phyloP scores from a whole-genome alignment of 805 yeast genomes.

The Lipomyces japonicus region DNA sequence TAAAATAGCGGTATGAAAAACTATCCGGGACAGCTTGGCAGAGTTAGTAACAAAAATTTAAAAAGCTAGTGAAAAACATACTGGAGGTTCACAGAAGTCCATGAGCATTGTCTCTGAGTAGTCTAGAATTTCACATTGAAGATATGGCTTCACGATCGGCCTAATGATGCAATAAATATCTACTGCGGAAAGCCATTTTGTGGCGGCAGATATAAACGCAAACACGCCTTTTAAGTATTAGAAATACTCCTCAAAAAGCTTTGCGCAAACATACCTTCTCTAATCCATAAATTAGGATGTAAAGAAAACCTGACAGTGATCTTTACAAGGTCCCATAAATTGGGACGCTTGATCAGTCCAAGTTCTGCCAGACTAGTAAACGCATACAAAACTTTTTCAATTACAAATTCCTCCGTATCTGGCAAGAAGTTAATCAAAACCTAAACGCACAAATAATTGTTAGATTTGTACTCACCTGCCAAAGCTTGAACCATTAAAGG shows the following conservation, averaged over 20 bases:
- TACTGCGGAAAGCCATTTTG: conserved; percentile 62
- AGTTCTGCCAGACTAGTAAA: conserved; percentile 54
- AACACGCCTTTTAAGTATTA: conserved; percentile 43
- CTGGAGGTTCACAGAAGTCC: conserved; percentile 63
- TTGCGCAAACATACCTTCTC: conserved; percentile 44
- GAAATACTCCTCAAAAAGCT: not conserved
- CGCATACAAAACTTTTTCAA: conserved; percentile 60
- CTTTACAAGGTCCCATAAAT: conserved; percentile 53
- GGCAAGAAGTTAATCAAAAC: not conserved
- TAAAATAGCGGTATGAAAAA: conserved; percentile 56
- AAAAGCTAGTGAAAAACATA: not conserved
- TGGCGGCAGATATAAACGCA: conserved; percentile 57
- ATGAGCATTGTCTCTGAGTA: conserved; percentile 64
- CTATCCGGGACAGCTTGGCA: conserved; percentile 49
- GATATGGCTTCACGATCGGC: conserved; percentile 72
- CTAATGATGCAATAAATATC: conserved; percentile 79
- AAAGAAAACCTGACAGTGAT: conserved; percentile 55
- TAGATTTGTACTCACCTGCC: conserved; percentile 42
- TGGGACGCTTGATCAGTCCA: conserved; percentile 52
- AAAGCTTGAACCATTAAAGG: conserved; percentile 82
- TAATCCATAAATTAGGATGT: conserved; percentile 85
- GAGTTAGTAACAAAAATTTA: not conserved
- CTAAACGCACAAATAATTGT: not conserved
- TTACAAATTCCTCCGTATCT: conserved; percentile 75
- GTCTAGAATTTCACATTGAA: conserved; percentile 70